These are phyloP conservation scores for Quercus alba DNA, from an alignment of 306 rosid genomes.

Conservation along the genomic window DNA sequence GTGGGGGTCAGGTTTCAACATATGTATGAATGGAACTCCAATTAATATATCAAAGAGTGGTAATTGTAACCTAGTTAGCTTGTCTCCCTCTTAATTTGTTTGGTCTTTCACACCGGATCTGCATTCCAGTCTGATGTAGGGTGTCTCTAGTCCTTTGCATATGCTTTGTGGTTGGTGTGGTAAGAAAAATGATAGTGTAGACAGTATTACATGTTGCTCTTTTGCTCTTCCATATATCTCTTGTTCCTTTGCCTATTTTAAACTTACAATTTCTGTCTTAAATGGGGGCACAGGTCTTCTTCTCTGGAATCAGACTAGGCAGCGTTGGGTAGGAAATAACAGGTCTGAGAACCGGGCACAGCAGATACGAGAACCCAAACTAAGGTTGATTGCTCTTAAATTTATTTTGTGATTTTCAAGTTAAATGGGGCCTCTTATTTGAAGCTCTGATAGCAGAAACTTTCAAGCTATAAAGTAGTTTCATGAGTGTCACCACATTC, in stretches of 20 bases:
- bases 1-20: background rate
- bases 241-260: background rate
- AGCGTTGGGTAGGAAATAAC: constrained; percentile 76
- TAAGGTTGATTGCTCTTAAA: constrained; percentile 45
- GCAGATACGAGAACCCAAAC: constrained; percentile 72
- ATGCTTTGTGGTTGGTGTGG: background rate
- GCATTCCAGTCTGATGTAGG: background rate
- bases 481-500: background rate
- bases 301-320: constrained; percentile 92
- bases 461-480: background rate
- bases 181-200: background rate
- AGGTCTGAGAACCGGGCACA: constrained; percentile 40
- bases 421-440: background rate
- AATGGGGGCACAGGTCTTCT: constrained; percentile 65
- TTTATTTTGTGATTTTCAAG: background rate
- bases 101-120: background rate
- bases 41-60: constrained; percentile 2
- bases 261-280: constrained; percentile 6
- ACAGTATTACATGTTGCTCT: background rate
- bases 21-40: background rate
- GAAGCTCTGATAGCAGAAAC: background rate
- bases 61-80: background rate
- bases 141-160: background rate
- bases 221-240: background rate
- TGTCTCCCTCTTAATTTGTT: background rate